Conservation (phyloP, 352 stramenopile species). For the Poterioochromonas sp. region DNA sequence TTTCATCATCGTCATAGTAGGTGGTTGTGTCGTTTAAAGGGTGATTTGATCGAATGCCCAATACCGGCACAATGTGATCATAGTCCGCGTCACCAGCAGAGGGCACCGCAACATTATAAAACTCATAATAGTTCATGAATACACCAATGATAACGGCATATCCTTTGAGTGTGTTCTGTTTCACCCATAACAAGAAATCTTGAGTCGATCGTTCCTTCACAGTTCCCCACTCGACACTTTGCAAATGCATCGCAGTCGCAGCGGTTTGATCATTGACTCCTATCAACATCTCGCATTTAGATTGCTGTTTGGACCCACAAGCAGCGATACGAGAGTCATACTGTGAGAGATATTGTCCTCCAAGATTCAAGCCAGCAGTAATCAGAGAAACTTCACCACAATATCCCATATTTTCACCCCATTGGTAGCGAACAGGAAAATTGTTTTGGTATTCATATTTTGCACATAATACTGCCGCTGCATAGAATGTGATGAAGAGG, state of each 20-base stretch:
- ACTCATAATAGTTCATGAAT: neutral
- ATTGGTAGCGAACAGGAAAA: too few relatives aligned
- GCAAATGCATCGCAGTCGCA: neutral
- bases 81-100: neutral
- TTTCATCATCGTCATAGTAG: neutral
- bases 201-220: neutral
- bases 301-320: neutral
- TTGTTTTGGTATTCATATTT: too few relatives aligned
- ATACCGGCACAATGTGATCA: neutral
- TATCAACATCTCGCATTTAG: neutral
- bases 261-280: neutral
- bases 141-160: neutral
- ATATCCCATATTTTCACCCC: too few relatives aligned
- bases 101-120: neutral
- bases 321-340: neutral
- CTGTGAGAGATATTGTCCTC: neutral
- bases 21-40: neutral
- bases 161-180: neutral
- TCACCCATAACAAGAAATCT: neutral
- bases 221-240: neutral
- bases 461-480: too few relatives aligned
- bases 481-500: too few relatives aligned
- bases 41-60: neutral
- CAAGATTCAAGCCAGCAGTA: neutral
- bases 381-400: neutral